Conservation (phyloP, 2,329 filamentous ascomycete species). For the Talaromyces sp. region DNA sequence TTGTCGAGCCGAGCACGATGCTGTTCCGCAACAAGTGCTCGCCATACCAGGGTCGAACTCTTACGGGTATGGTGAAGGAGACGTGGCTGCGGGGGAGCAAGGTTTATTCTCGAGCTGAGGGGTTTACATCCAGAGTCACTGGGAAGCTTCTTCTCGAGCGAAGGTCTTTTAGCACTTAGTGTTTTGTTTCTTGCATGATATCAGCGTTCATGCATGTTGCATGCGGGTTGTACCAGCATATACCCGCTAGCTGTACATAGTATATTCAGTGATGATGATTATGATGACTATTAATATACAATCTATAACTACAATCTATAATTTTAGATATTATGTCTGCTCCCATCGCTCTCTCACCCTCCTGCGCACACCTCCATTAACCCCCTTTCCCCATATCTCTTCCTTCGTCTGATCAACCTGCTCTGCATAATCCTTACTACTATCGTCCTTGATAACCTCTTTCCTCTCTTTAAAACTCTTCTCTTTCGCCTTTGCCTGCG, state of each 20-base stretch:
- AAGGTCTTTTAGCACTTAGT: conserved; percentile 12
- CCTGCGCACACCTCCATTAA: conserved; percentile 35
- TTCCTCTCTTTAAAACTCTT: conserved; percentile 34
- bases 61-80: conserved; percentile 73
- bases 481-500: conserved; percentile 33
- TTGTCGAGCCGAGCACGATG: conserved; percentile 71
- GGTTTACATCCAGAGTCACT: conserved; percentile 32
- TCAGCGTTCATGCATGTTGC: neutral
- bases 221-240: neutral
- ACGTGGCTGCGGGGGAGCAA: conserved; percentile 76
- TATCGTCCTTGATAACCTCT: conserved; percentile 18
- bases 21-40: conserved; percentile 90
- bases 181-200: conserved; percentile 1
- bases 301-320: neutral
- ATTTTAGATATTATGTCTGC: conserved; percentile 15
- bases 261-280: neutral
- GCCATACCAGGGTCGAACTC: conserved; percentile 76
- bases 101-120: conserved; percentile 64
- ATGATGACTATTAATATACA: neutral
- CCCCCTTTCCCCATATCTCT: conserved; percentile 37
- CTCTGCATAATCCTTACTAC: conserved; percentile 12
- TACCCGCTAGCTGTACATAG: neutral
- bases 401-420: conserved; percentile 16
- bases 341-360: conserved; percentile 35
- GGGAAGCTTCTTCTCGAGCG: conserved; percentile 36